A percentile compares a stretch with the other conserved stretches of the same genome.
Evolutionary conservation across 2,329 filamentous ascomycete species (phyloP).

Genomic region (Diplodia corticola): DNA sequence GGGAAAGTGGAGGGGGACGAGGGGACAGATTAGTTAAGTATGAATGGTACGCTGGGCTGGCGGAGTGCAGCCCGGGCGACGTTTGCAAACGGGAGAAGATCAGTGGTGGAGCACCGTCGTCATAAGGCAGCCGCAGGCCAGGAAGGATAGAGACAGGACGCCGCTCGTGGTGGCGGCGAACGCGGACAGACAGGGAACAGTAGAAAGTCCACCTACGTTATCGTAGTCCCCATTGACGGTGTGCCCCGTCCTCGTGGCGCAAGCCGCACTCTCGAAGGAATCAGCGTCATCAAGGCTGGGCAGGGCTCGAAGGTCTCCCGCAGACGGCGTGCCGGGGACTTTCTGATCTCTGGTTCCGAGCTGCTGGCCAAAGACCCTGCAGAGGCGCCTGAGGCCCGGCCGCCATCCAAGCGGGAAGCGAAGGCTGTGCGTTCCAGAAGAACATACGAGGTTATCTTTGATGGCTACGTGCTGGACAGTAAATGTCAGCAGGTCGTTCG

Average conservation of each 20-base stretch:
- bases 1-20: background rate
- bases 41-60: background rate
- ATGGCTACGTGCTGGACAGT: background rate
- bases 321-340: background rate
- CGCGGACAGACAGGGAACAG: background rate
- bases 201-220: background rate
- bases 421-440: background rate
- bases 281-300: conserved; percentile 4
- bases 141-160: background rate
- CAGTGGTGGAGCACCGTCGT: background rate
- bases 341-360: background rate
- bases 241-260: conserved; percentile 3
- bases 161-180: background rate
- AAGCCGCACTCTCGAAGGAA: background rate
- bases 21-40: background rate
- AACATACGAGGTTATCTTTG: background rate
- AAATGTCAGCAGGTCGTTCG: background rate
- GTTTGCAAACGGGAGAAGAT: background rate
- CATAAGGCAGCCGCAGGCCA: background rate
- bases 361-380: background rate
- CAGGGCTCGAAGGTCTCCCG: background rate
- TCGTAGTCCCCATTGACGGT: background rate
- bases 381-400: background rate
- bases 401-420: background rate
- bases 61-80: background rate